Conservation (phyloP, 805 yeast genomes). For the Lipomyces yamadae region DNA sequence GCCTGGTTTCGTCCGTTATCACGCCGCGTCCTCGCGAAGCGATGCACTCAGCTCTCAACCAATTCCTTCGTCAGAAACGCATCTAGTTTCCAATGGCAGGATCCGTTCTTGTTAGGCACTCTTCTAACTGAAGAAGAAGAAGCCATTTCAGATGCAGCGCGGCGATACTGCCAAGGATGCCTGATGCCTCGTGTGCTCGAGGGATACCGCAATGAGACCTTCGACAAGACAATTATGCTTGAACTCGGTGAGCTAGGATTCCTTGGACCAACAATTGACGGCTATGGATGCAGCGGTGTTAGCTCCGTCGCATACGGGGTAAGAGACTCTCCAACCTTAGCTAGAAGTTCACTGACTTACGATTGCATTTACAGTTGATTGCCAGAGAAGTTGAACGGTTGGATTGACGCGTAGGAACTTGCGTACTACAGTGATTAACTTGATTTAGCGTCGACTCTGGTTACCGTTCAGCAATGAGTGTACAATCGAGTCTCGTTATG, state of each 20-base stretch:
- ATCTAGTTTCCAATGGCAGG: conserved; percentile 47
- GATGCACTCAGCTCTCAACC: neutral
- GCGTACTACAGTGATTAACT: neutral
- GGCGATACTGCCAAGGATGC: conserved; percentile 47
- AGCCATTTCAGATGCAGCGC: conserved; percentile 48
- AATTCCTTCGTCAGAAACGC: conserved; percentile 8
- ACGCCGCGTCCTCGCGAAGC: neutral
- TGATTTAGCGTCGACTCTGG: conserved; percentile 51
- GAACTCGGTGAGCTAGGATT: conserved; percentile 52
- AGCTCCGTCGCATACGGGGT: conserved; percentile 51
- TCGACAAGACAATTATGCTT: conserved; percentile 46
- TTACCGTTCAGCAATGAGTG: conserved; percentile 52
- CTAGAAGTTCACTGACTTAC: neutral
- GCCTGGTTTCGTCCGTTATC: neutral
- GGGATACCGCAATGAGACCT: conserved; percentile 49
- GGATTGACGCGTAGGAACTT: neutral
- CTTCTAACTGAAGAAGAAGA: conserved; percentile 49
- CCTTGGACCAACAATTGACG: conserved; percentile 50
- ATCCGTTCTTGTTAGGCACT: conserved; percentile 46
- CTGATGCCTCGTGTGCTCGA: conserved; percentile 50
- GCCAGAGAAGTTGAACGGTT: conserved; percentile 51
- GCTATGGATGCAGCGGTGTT: conserved; percentile 53
- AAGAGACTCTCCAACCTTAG: neutral
- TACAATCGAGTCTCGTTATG: conserved; percentile 54
- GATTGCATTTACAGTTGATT: conserved; percentile 38